Base-by-base conservation (phyloP, 768 basidiomycete genomes). In the Suillus hirtellus region DNA sequence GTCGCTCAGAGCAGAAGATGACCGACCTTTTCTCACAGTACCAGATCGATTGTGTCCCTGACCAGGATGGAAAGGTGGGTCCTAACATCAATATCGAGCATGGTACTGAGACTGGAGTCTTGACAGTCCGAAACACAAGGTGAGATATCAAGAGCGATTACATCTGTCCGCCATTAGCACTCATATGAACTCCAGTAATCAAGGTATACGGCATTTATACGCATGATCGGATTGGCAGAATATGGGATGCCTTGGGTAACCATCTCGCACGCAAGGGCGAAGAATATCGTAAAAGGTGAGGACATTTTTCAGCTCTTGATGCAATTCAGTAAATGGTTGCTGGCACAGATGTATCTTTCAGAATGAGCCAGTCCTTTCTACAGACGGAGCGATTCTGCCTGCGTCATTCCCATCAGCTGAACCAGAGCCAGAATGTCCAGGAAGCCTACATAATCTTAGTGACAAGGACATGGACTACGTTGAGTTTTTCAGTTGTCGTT, bases 211-310 rank as follows among this genome's bases (percentile, higher is more conserved):
- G 82, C 1, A 76, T 86, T 14, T 83, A 79, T 37, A 82, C 81
- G 0, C 82, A 84, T 40, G 78, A 77, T 0, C 81, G 83, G 63
- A 67, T 84, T 42, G 77, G 80, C 52, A 75, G 77, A 6, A 73
- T 84, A 34, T 85, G 85, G 84, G 78, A 80, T 19, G 70, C 75
- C 0, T 71, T 86, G 56, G 77, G 80, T 1, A 69, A 69, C 8
- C 81, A 83, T 55, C 73, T 84, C 8, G 68, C 68, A 4, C 72
- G 76, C 5, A 81, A 76, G 50, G 83, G 85, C 24, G 79, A 76
- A 61, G 84, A 84, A 65, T 90, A 91, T 63, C 75, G 75, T 35
- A 73, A 73, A 21, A 79, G 87, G 87, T 85, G 44, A 64, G 65
- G 55, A 10, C 19, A 21, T 34, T 50, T 15, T 37, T 5, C 8